Evolutionary conservation across 2,329 filamentous ascomycete species (phyloP), one percentile per base, ranked within the genome.

Genomic region (Oidium heveae): DNA sequence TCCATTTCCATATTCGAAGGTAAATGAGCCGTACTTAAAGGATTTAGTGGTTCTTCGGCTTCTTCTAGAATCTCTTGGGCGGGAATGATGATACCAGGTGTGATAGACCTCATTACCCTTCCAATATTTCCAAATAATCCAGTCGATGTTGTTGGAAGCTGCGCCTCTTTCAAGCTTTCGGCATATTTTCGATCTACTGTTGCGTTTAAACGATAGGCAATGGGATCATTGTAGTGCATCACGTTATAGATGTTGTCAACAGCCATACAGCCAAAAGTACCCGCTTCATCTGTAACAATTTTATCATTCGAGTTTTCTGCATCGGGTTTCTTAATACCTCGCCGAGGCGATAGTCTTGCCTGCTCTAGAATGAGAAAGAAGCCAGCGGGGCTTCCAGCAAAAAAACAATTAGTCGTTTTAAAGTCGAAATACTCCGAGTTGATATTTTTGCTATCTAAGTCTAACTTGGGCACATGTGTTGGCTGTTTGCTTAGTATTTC

Each of bases 241-340:
- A 98, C 76, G 63, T 98, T 98, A 72, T 96, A 98, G 55, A 98
- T 76, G 65, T 96, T 98, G 68, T 96, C 86, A 1, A 96, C 83
- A 0, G 89, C 86, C 32, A 96, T 71, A 66, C 91, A 96, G 18
- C 91, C 91, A 65, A 94, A 94, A 6, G 73, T 77, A 33, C 85
- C 87, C 18, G 74, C 74, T 43, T 86, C 77, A n/a, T 84, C 84
- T n/a, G 82, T 82, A 34, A 96, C 75, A 7, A 72, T 69, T 37
- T 66, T 66, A 6, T 73, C 72, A 15, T 73, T 68, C 20, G 68
- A 67, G 59, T 86, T 81, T 57, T 88, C 79, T 20, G 80, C 79
- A 4, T 82, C 85, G 0, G 84, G 79, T 63, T 95, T 95, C 49
- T 74, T 69, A 56, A 82, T 76, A 37, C 83, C 85, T 57, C 77